Evolutionary conservation across 148 eudicot species (phyloP).

Genomic region (Camellia lanceoleosa): DNA sequence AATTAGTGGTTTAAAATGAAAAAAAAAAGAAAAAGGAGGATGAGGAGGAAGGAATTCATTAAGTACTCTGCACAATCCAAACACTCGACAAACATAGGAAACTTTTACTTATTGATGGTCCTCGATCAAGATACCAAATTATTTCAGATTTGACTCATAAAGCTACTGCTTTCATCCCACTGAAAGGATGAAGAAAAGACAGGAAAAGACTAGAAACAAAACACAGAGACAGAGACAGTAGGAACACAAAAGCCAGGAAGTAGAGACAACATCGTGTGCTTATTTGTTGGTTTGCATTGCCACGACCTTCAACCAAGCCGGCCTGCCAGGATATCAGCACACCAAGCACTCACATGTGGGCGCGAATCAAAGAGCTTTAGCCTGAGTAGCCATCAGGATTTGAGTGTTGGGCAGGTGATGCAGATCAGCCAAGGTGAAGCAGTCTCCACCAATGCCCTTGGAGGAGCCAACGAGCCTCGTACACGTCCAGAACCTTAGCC

Average conservation of each 20-base stretch:
- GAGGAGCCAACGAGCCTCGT: slow-evolving; percentile 49
- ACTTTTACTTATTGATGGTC: background rate
- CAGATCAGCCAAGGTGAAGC: slow-evolving; percentile 51
- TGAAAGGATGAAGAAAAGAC: background rate
- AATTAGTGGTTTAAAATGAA: background rate
- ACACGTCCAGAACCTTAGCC: slow-evolving; percentile 49
- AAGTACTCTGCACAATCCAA: background rate
- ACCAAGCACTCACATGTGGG: slow-evolving; percentile 50
- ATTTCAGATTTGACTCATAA: background rate
- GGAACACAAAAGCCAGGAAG: background rate
- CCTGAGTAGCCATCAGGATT: slow-evolving; percentile 29
- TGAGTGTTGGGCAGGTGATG: slow-evolving; percentile 49
- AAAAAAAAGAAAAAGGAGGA: background rate
- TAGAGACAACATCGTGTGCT: background rate
- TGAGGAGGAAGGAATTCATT: background rate
- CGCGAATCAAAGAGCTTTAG: slow-evolving; percentile 36
- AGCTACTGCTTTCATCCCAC: no score
- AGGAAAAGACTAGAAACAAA: background rate
- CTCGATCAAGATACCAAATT: background rate
- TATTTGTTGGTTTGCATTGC: slow-evolving; percentile 18
- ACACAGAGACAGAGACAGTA: background rate
- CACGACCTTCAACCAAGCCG: slow-evolving; percentile 51
- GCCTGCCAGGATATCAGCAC: slow-evolving; percentile 51
- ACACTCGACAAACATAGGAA: background rate
- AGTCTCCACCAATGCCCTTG: slow-evolving; percentile 61